Evolutionary conservation across 352 stramenopile species (phyloP).

Genomic region (Halophytophthora batemanensis): DNA sequence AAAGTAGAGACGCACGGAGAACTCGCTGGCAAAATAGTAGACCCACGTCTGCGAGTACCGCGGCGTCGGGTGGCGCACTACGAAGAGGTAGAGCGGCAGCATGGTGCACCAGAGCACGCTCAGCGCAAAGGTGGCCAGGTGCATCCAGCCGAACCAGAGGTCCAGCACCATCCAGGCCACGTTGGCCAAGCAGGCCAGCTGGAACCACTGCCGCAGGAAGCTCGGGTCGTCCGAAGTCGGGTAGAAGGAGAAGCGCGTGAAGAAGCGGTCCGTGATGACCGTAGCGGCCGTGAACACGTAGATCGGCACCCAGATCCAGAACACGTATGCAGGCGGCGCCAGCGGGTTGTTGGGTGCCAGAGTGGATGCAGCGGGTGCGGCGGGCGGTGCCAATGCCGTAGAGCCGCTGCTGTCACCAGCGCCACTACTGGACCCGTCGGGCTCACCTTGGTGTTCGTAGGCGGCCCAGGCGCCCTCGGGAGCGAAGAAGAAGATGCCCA

Average conservation of each 20-base stretch:
- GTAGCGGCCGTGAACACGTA: constrained; percentile 46
- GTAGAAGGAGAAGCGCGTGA: constrained; percentile 56
- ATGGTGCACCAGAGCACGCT: constrained; percentile 55
- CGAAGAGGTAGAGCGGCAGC: constrained; percentile 52
- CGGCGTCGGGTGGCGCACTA: constrained; percentile 46
- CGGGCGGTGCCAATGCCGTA: constrained; percentile 3
- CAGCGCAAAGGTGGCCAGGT: constrained; percentile 53
- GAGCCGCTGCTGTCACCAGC: constrained; percentile 26
- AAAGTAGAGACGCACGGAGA: constrained; percentile 56
- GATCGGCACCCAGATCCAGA: constrained; percentile 54
- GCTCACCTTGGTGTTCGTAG: background rate
- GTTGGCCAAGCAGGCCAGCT: constrained; percentile 48
- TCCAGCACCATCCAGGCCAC: constrained; percentile 46
- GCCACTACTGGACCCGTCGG: constrained; percentile 5
- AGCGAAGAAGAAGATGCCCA: constrained; percentile 26
- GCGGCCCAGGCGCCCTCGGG: constrained; percentile 30
- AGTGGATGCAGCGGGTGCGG: constrained; percentile 20
- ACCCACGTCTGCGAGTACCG: constrained; percentile 38
- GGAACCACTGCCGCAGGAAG: constrained; percentile 52
- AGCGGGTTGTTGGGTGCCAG: constrained; percentile 33
- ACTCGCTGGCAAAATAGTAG: constrained; percentile 58
- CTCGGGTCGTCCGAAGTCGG: constrained; percentile 40
- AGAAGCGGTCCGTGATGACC: constrained; percentile 50
- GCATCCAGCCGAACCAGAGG: constrained; percentile 52
- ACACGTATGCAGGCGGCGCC: constrained; percentile 39